Evolutionary conservation across 306 rosid species (phyloP).

Genomic region (Aeschynomene evenia): DNA sequence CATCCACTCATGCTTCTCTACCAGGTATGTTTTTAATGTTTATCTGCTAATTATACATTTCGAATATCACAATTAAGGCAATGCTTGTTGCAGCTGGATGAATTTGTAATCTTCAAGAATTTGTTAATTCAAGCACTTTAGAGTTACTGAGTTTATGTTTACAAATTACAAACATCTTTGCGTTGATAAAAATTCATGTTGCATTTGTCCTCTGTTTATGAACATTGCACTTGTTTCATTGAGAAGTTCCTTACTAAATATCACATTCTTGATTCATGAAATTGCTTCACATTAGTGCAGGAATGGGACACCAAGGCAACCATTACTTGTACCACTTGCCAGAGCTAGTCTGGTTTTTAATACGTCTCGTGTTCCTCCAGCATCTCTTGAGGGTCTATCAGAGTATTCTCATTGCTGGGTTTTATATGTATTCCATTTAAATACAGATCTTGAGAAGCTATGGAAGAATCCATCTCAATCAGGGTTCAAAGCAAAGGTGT

Average conservation of each 20-base stretch:
- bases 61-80: neutral
- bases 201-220: neutral
- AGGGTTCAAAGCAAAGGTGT: constrained; percentile 89
- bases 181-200: neutral
- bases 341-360: constrained; percentile 80
- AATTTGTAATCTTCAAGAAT: neutral
- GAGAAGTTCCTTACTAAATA: constrained; percentile 8
- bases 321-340: constrained; percentile 90
- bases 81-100: neutral
- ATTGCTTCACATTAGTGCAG: constrained; percentile 41
- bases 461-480: constrained; percentile 84
- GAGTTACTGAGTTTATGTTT: neutral
- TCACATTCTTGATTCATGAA: constrained; percentile 23
- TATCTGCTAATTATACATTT: neutral
- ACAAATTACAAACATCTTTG: neutral
- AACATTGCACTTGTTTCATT: too few species aligned
- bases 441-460: constrained; percentile 83
- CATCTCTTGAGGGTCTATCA: constrained; percentile 84
- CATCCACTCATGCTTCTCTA: constrained; percentile 78
- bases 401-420: constrained; percentile 96
- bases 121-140: neutral
- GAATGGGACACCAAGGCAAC: constrained; percentile 97
- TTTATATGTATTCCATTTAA: constrained; percentile 84
- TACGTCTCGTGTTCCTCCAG: constrained; percentile 73
- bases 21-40: constrained; percentile 49